A percentile compares a stretch with the other conserved stretches of the same genome.
phyloP scores from a whole-genome alignment of 2,329 filamentous ascomycete species.

The Berkeleyomyces rouxiae region DNA sequence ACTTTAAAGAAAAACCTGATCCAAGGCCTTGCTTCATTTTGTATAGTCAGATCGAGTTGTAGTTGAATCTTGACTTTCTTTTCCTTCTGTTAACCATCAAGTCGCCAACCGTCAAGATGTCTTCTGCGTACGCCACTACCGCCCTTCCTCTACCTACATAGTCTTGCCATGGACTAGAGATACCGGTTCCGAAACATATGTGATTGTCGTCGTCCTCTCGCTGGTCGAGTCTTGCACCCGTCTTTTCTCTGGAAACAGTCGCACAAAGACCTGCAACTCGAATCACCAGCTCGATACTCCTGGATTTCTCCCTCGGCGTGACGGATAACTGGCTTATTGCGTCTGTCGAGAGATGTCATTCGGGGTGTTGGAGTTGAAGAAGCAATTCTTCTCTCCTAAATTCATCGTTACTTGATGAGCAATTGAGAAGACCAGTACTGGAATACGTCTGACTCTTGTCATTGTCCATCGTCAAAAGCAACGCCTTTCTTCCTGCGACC shows the following conservation, averaged over 20 bases:
- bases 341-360: conserved; percentile 38
- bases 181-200: conserved; percentile 17
- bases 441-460: conserved; percentile 1
- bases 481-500: conserved; percentile 25
- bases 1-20: conserved; percentile 5
- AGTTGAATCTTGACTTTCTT: conserved; percentile 10
- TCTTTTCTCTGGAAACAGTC: conserved; percentile 11
- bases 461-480: conserved; percentile 16
- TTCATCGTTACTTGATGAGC: conserved; percentile 42
- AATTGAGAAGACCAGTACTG: not conserved
- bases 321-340: conserved; percentile 29
- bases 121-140: conserved; percentile 37
- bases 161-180: conserved; percentile 12
- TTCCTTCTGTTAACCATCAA: conserved; percentile 5
- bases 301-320: conserved; percentile 39
- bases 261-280: not conserved
- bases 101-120: conserved; percentile 23
- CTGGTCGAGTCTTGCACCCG: conserved; percentile 30
- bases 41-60: not conserved
- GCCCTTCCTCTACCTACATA: conserved; percentile 19
- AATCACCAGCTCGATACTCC: conserved; percentile 67
- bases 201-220: conserved; percentile 78
- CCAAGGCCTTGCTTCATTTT: conserved; percentile 5
- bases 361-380: conserved; percentile 71
- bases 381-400: conserved; percentile 55